phyloP scores from a whole-genome alignment of 1,284 basidiomycete genomes.

The Austroboletus niveus region DNA sequence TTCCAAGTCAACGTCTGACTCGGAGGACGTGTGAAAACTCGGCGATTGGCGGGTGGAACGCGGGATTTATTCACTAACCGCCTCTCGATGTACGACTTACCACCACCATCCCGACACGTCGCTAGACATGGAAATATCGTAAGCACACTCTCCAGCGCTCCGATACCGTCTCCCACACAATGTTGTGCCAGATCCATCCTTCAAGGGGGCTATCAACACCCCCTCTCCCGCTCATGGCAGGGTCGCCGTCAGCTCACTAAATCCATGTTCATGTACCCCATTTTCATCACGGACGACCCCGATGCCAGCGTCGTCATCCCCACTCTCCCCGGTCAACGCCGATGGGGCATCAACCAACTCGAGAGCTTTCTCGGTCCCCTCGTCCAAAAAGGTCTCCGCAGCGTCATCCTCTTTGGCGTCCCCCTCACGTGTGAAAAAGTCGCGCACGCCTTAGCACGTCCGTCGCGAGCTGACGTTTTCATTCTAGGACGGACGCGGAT shows the following conservation, averaged over 20 bases:
- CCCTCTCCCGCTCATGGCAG: conserved; percentile 85
- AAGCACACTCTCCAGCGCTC: conserved; percentile 8
- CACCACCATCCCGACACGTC: background rate
- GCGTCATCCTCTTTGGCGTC: conserved; percentile 97
- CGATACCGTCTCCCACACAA: background rate
- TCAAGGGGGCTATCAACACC: conserved; percentile 92
- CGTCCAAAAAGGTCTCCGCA: conserved; percentile 85
- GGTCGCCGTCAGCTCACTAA: conserved; percentile 74
- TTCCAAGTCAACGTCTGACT: no score
- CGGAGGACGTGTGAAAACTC: no score
- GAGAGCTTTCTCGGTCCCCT: conserved; percentile 85
- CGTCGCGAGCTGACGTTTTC: background rate
- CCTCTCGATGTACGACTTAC: no score
- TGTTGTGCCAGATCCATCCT: conserved; percentile 61
- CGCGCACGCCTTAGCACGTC: conserved; percentile 11
- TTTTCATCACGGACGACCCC: conserved; percentile 93
- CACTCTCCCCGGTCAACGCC: conserved; percentile 80
- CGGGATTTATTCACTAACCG: no score
- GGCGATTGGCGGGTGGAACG: no score
- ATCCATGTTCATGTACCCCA: conserved; percentile 96
- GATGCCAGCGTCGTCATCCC: conserved; percentile 77
- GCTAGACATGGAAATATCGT: conserved; percentile 28
- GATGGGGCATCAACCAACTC: conserved; percentile 96
- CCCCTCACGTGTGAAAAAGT: conserved; percentile 86
- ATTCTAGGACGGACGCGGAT: conserved; percentile 75